These are phyloP conservation scores for Isabelozyma pseudorhagii DNA, from an alignment of 805 yeast species.

Conservation along the genomic window DNA sequence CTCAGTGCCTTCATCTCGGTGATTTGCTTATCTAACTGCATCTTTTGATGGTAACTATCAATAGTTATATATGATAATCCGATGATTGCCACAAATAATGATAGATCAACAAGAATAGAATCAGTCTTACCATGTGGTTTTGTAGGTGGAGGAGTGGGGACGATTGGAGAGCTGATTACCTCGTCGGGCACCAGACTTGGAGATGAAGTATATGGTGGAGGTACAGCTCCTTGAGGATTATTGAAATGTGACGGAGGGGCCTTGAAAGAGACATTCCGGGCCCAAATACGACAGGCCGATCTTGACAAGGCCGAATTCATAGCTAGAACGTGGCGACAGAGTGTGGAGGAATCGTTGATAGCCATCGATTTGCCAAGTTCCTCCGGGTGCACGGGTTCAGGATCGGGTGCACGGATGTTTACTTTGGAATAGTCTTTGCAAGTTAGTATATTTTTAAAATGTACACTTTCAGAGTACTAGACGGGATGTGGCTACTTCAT, in stretches of 20 bases:
- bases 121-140: slow-evolving; percentile 1
- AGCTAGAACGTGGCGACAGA: background rate
- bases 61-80: slow-evolving; percentile 48
- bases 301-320: background rate
- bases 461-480: too few species aligned
- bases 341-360: background rate
- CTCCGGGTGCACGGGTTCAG: background rate
- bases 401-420: too few species aligned
- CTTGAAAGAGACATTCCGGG: background rate
- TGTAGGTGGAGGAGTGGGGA: background rate
- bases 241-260: background rate
- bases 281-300: background rate
- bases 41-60: slow-evolving; percentile 46
- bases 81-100: slow-evolving; percentile 33
- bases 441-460: too few species aligned
- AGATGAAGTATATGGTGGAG: background rate
- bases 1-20: slow-evolving; percentile 36
- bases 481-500: too few species aligned
- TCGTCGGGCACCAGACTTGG: background rate
- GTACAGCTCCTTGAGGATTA: background rate
- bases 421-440: too few species aligned
- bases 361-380: background rate
- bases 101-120: background rate
- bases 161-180: background rate
- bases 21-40: slow-evolving; percentile 31